Conservation (phyloP, 2,329 filamentous ascomycete species). For the Teratosphaeria epicoccoides region DNA sequence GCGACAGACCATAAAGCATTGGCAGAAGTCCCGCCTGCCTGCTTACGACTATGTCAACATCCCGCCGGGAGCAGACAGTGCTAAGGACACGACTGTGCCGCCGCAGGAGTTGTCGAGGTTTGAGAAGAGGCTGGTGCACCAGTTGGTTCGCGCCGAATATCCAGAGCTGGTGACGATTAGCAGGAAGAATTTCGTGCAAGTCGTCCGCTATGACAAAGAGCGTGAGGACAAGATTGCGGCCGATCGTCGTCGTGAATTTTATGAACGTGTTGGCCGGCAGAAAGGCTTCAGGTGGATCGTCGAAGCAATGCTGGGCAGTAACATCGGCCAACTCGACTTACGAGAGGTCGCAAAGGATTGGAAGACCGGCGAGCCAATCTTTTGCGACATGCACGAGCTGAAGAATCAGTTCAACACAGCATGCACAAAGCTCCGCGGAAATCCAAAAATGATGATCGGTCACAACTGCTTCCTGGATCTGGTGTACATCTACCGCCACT, state of each 20-base stretch:
- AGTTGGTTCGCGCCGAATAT: conserved; percentile 54
- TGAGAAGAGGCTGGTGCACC: conserved; percentile 56
- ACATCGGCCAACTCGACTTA: conserved; percentile 29
- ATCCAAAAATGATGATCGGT: conserved; percentile 45
- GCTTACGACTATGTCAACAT: conserved; percentile 27
- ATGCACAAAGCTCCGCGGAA: conserved; percentile 33
- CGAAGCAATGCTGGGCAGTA: conserved; percentile 33
- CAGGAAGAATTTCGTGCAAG: conserved; percentile 33
- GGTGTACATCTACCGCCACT: conserved; percentile 52
- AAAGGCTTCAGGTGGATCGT: conserved; percentile 42
- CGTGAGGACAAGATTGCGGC: conserved; percentile 33
- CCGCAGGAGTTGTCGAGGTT: conserved; percentile 41
- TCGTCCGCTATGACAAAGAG: conserved; percentile 32
- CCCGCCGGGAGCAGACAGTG: conserved; percentile 12
- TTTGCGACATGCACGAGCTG: conserved; percentile 26
- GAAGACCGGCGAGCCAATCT: conserved; percentile 25
- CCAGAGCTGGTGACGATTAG: conserved; percentile 35
- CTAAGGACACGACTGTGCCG: conserved; percentile 10
- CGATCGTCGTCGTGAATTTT: conserved; percentile 28
- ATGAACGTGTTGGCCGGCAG: conserved; percentile 33
- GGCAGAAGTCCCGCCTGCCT: conserved; percentile 29
- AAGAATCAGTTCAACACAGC: conserved; percentile 31
- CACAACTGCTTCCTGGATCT: conserved; percentile 58
- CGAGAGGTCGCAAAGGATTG: conserved; percentile 27
- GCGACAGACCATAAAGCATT: conserved; percentile 33